Base-by-base conservation (phyloP, 768 basidiomycete species). In the Sistotremastrum niveocremeum region DNA sequence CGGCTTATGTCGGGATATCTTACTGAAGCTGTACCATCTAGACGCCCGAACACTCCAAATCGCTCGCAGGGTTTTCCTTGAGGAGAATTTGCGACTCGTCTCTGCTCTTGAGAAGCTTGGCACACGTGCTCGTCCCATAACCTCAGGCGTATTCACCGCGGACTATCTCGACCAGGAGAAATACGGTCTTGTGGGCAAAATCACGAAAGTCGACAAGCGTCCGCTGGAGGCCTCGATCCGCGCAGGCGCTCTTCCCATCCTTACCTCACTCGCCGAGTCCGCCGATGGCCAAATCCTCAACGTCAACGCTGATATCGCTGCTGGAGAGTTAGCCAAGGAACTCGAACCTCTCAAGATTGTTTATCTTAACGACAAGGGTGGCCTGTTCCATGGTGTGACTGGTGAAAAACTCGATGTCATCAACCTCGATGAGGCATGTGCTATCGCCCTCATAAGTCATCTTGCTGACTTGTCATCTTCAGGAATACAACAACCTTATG, bases 261-360 rank as follows among this genome's bases (percentile, higher is more conserved):
- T 98, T 12, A 97, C 91, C 52, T 86, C 82, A 61, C 70, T 99
- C 43, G 94, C 95, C 5, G 95, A 98, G 65, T 85, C 86, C 34
- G 73, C 80, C 20, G 89, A 95, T 34, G 95, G 95, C n/a, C 95
- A 99, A 63, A 91, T 99, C 55, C 72, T 98, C 51, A 99, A 99
- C 57, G 95, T 99, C 61, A 99, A 98, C 58, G 95, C 95, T 20
- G 95, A 99, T 61, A 86, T 98, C 51, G 95, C 95, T 2, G 94
- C 95, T 1, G 95, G 94, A 37, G 95, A 99, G 64, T 76, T 99
- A 12, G 85, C 94, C 5, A 95, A 97, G 67, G 94, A 98, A 61
- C 72, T 99, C 29, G 94, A 98, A 65, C 95, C 95, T 20, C 79
- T 94, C 69, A 99, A 98, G 69, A 98, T 98, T 42, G 94, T 99